Evolutionary conservation across 2,329 filamentous ascomycete genomes (phyloP).

Genomic region (Colletotrichum trifolii): DNA sequence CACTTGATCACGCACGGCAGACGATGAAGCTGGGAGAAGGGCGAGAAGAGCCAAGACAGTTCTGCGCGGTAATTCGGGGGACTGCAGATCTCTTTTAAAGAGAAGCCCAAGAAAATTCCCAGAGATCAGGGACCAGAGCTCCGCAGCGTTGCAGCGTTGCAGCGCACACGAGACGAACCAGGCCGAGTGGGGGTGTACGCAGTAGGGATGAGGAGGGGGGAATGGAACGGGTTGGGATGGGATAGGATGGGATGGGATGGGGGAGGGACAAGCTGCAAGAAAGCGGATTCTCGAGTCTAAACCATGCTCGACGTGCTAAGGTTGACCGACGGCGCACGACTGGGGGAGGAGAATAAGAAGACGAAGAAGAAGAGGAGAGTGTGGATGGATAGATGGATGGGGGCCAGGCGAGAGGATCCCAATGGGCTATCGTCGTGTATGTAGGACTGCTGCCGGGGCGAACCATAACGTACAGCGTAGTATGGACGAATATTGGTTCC

Average conservation of each 20-base stretch:
- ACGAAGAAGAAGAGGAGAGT: too few relatives aligned
- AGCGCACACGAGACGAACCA: background rate
- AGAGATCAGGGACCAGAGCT: slow-evolving; percentile 32
- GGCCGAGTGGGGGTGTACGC: background rate
- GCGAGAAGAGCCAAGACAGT: background rate
- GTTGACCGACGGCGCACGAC: slow-evolving; percentile 15
- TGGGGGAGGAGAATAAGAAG: background rate
- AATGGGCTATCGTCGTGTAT: too few relatives aligned
- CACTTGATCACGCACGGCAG: background rate
- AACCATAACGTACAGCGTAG: too few relatives aligned
- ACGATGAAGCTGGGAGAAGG: background rate
- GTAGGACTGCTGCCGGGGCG: too few relatives aligned
- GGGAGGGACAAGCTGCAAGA: slow-evolving; percentile 21
- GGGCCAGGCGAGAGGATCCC: too few relatives aligned
- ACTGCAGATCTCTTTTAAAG: slow-evolving; percentile 31
- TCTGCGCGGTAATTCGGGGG: slow-evolving; percentile 7
- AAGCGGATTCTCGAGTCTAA: slow-evolving; percentile 21
- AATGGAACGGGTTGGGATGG: background rate
- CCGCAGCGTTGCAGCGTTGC: slow-evolving; percentile 35
- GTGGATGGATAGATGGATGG: too few relatives aligned
- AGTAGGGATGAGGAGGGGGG: slow-evolving; percentile 19
- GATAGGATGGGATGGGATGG: background rate
- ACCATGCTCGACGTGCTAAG: slow-evolving; percentile 8
- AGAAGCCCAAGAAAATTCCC: slow-evolving; percentile 16
- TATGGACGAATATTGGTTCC: too few relatives aligned